Evolutionary conservation across 306 rosid genomes (phyloP).

Genomic region (Prunus padus): DNA sequence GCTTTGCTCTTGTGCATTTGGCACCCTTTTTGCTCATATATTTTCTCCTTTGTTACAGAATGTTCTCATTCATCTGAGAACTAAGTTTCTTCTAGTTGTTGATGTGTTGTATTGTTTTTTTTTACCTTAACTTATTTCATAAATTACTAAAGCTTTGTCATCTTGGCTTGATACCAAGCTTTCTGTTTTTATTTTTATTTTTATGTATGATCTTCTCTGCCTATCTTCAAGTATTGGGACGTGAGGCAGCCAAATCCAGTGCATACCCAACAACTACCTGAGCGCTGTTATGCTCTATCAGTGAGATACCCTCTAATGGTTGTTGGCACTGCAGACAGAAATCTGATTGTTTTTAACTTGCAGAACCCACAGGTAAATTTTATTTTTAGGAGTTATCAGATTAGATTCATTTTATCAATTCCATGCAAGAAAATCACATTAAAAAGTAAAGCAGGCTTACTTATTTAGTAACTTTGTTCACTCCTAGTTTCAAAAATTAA

Average conservation of each 20-base stretch:
- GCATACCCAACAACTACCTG: slow-evolving; percentile 82
- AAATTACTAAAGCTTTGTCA: background rate
- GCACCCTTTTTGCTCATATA: background rate
- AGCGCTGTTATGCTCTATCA: slow-evolving; percentile 62
- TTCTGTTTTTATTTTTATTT: background rate
- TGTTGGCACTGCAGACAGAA: slow-evolving; percentile 85
- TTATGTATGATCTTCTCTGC: background rate
- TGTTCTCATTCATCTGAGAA: background rate
- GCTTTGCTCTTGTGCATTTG: background rate
- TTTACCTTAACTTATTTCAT: background rate
- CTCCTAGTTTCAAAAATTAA: background rate
- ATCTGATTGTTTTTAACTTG: slow-evolving; percentile 73
- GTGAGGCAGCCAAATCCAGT: slow-evolving; percentile 85
- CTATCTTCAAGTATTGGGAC: slow-evolving; percentile 64
- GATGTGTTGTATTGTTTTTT: background rate
- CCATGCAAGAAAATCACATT: background rate
- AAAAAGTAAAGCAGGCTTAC: background rate
- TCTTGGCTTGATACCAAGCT: background rate
- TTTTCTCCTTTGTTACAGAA: too few species aligned
- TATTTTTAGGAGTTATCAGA: background rate
- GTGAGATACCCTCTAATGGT: slow-evolving; percentile 83
- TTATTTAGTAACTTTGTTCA: background rate
- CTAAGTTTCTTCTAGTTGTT: background rate
- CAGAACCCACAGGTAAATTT: slow-evolving; percentile 72
- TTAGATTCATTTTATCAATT: background rate